Evolutionary conservation across 768 basidiomycete genomes (phyloP).

Genomic region (Mycena albidolilacea): DNA sequence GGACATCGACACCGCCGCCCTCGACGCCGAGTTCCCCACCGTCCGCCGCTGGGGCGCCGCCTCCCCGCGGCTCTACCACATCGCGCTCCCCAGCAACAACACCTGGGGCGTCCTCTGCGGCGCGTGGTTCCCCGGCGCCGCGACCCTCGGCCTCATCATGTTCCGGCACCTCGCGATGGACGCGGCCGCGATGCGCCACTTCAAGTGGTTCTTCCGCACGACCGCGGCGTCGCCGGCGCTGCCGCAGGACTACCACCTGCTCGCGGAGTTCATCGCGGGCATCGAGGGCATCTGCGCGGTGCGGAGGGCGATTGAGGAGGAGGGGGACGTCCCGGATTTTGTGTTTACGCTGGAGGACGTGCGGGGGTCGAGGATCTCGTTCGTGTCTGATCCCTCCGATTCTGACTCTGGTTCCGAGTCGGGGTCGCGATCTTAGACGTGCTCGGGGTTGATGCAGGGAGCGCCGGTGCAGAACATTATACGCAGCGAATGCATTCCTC

Average conservation of each 20-base stretch:
- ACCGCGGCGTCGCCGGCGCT: background rate
- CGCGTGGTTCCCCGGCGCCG: slow-evolving; percentile 10
- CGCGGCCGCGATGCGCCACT: slow-evolving; percentile 7
- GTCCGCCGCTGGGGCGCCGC: slow-evolving; percentile 11
- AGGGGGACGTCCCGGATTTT: slow-evolving; percentile 1
- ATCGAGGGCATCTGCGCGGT: slow-evolving; percentile 2
- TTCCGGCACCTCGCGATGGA: background rate
- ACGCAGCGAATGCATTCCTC: no score
- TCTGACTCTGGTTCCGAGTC: no score
- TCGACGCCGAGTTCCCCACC: slow-evolving; percentile 9
- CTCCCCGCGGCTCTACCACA: background rate
- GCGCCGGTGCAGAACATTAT: no score
- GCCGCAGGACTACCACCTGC: background rate
- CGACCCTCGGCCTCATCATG: background rate
- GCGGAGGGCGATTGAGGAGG: slow-evolving; percentile 2
- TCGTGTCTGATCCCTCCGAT: background rate
- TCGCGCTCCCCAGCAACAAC: slow-evolving; percentile 9
- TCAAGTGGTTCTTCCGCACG: slow-evolving; percentile 7
- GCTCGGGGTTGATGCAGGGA: no score
- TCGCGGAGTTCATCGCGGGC: slow-evolving; percentile 12
- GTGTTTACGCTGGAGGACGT: background rate
- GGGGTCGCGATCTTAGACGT: no score
- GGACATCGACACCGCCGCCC: background rate
- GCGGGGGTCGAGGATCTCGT: background rate
- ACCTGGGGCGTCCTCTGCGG: slow-evolving; percentile 9